phyloP scores from a whole-genome alignment of 2,329 filamentous ascomycete genomes.

The Pseudogymnoascus sp. region DNA sequence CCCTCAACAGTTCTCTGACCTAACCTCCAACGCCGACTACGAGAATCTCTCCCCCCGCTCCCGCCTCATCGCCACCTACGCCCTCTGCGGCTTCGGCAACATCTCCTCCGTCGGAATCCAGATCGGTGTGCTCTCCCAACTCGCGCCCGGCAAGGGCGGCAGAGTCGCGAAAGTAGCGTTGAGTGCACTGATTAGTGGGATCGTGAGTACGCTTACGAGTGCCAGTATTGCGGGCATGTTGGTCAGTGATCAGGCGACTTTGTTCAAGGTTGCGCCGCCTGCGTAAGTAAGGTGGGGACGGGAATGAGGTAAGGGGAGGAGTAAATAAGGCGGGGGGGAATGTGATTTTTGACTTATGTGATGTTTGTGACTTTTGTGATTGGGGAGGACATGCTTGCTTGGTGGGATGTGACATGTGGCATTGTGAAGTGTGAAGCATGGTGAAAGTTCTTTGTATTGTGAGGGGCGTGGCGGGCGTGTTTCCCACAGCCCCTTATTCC shows the following conservation, averaged over 20 bases:
- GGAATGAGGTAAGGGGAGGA: too few species aligned
- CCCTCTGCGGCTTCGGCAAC: slow-evolving; percentile 77
- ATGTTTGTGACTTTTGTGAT: neutral
- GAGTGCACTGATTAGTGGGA: slow-evolving; percentile 68
- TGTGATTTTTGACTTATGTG: neutral
- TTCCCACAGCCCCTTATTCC: neutral
- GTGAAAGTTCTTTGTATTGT: neutral
- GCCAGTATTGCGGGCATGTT: slow-evolving; percentile 72
- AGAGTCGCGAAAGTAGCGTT: slow-evolving; percentile 70
- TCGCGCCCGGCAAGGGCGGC: slow-evolving; percentile 64
- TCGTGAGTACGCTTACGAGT: slow-evolving; percentile 70
- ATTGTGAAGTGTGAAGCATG: neutral
- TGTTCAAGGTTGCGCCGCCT: neutral
- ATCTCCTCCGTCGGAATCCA: slow-evolving; percentile 82
- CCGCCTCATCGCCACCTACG: slow-evolving; percentile 75
- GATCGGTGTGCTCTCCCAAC: slow-evolving; percentile 77
- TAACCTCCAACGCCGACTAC: slow-evolving; percentile 46
- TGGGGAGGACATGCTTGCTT: too few species aligned
- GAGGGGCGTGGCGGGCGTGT: neutral
- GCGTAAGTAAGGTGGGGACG: too few species aligned
- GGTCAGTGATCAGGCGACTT: slow-evolving; percentile 42
- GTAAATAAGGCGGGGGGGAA: neutral
- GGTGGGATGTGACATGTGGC: neutral
- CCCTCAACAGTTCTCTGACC: slow-evolving; percentile 31
- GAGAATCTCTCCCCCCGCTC: slow-evolving; percentile 58